A percentile compares a stretch with the other conserved stretches of the same genome.
Conservation (phyloP, 352 stramenopile species). For the Phytophthora quininea region DNA sequence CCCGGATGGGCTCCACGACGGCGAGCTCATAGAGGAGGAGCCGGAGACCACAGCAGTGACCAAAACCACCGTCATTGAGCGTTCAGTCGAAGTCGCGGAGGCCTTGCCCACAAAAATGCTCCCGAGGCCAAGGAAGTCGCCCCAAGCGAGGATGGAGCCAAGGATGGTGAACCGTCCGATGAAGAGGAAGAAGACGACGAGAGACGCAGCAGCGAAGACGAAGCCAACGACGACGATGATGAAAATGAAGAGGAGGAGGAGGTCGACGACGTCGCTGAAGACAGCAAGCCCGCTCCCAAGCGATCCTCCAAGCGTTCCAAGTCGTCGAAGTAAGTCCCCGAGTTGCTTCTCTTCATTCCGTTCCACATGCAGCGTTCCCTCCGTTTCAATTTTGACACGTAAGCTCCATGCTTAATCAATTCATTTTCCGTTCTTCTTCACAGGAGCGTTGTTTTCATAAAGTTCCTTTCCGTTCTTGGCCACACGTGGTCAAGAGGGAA, state of each 20-base stretch:
- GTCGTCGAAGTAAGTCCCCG: no score
- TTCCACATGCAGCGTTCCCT: not conserved
- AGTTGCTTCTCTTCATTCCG: no score
- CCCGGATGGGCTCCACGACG: not conserved
- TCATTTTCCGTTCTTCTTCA: not conserved
- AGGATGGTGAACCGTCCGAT: not conserved
- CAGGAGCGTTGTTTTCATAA: not conserved
- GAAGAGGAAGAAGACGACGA: no score
- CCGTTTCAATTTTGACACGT: not conserved
- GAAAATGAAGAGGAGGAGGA: not conserved
- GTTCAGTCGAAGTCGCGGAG: no score
- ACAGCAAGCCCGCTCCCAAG: not conserved
- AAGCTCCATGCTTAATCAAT: not conserved
- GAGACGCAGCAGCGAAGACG: not conserved
- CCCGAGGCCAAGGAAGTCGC: not conserved
- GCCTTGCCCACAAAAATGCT: no score
- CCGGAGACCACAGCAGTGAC: not conserved
- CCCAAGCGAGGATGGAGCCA: not conserved
- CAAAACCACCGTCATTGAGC: not conserved
- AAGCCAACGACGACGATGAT: not conserved
- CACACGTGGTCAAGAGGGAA: not conserved
- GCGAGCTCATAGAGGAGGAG: not conserved
- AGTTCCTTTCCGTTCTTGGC: not conserved
- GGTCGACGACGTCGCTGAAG: not conserved
- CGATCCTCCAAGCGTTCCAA: not conserved